Evolutionary conservation across 1,284 basidiomycete species (phyloP).

Genomic region (Peniophora sp.): DNA sequence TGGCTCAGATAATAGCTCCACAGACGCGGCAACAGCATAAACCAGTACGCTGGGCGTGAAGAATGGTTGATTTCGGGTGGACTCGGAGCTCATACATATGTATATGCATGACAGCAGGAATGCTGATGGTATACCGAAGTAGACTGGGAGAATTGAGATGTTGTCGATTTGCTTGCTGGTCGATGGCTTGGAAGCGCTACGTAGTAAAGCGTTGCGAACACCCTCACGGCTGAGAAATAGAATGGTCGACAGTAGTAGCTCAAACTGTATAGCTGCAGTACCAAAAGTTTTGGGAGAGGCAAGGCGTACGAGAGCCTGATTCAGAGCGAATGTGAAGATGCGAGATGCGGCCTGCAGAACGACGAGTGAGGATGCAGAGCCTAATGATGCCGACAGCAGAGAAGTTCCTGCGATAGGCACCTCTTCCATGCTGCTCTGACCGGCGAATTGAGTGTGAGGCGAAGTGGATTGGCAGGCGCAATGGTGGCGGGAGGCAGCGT

Average conservation of each 20-base stretch:
- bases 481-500: too few relatives aligned
- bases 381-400: slow-evolving; percentile 24
- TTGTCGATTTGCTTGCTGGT: background rate
- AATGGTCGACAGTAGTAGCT: slow-evolving; percentile 81
- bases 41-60: slow-evolving; percentile 58
- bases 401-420: too few relatives aligned
- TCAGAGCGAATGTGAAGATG: slow-evolving; percentile 80
- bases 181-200: slow-evolving; percentile 17
- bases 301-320: slow-evolving; percentile 81
- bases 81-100: slow-evolving; percentile 15
- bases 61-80: slow-evolving; percentile 42
- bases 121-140: slow-evolving; percentile 24
- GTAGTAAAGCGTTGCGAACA: slow-evolving; percentile 74
- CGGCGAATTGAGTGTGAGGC: too few relatives aligned
- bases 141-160: slow-evolving; percentile 16
- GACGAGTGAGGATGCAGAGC: slow-evolving; percentile 76
- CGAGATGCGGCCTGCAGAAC: slow-evolving; percentile 82
- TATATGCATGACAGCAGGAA: slow-evolving; percentile 20
- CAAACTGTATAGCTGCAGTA: slow-evolving; percentile 81
- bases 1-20: slow-evolving; percentile 79
- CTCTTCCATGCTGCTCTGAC: too few relatives aligned
- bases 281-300: slow-evolving; percentile 84
- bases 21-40: slow-evolving; percentile 67
- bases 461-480: too few relatives aligned
- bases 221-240: slow-evolving; percentile 91